Evolutionary conservation across 257 asterid genomes (phyloP).

Genomic region (Solanum chmielewskii): DNA sequence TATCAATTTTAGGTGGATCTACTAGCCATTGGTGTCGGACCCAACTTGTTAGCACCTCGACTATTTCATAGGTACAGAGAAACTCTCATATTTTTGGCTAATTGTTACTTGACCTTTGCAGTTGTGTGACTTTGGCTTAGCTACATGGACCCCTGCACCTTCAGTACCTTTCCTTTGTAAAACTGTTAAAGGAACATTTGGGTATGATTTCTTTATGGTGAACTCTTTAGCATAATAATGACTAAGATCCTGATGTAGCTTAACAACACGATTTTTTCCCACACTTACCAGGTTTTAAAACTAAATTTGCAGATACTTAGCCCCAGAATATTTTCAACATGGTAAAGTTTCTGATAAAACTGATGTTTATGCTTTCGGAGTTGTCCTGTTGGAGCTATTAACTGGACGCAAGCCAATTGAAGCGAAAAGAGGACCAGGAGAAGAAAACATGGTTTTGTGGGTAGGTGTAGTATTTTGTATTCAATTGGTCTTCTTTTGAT

Average conservation of each 20-base stretch:
- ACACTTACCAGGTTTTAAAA: neutral
- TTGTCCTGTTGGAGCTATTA: slow-evolving; percentile 73
- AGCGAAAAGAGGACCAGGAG: slow-evolving; percentile 71
- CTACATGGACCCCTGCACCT: slow-evolving; percentile 89
- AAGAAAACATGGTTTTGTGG: slow-evolving; percentile 80
- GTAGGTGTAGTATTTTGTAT: slow-evolving; percentile 23
- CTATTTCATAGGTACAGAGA: neutral
- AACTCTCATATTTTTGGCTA: neutral
- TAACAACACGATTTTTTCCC: neutral
- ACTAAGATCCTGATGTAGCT: neutral
- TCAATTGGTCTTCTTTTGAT: neutral
- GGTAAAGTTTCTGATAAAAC: slow-evolving; percentile 94
- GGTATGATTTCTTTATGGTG: slow-evolving; percentile 26
- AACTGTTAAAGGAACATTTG: slow-evolving; percentile 90
- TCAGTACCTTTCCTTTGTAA: slow-evolving; percentile 88
- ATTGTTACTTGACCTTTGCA: slow-evolving; percentile 15
- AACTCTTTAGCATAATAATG: neutral
- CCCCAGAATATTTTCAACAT: slow-evolving; percentile 91
- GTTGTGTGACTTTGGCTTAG: slow-evolving; percentile 93
- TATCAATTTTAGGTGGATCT: slow-evolving; percentile 9
- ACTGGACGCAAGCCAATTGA: slow-evolving; percentile 88
- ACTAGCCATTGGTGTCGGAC: neutral
- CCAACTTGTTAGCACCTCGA: neutral
- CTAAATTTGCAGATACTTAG: slow-evolving; percentile 47
- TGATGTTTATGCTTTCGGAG: slow-evolving; percentile 81